These are phyloP conservation scores for Volutella citrinella DNA, from an alignment of 2,329 filamentous ascomycete species.

Conservation along the genomic window DNA sequence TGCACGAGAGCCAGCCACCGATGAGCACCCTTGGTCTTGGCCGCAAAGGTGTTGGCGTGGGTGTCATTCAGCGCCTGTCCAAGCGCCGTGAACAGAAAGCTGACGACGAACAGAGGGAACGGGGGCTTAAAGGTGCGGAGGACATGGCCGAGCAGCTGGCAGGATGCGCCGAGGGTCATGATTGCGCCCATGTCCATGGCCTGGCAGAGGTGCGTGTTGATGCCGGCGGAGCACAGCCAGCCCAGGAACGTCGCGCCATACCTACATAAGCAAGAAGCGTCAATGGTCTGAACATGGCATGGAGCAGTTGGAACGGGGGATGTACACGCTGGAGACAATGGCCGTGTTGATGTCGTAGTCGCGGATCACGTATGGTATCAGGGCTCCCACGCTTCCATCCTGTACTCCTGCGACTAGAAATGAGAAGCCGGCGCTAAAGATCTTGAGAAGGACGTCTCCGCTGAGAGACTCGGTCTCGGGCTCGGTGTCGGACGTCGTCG, in stretches of 20 bases:
- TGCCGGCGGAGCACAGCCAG: conserved; percentile 54
- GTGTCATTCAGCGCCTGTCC: conserved; percentile 62
- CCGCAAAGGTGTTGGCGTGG: conserved; percentile 58
- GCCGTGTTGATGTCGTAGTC: conserved; percentile 51
- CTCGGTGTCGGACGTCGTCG: too few species aligned
- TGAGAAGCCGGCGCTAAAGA: conserved; percentile 52
- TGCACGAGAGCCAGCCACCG: conserved; percentile 61
- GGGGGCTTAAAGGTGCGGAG: neutral
- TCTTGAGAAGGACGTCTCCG: conserved; percentile 36
- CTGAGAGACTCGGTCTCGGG: conserved; percentile 14
- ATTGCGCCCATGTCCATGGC: conserved; percentile 52
- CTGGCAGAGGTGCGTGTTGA: conserved; percentile 50
- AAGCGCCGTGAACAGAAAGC: conserved; percentile 48
- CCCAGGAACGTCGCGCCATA: conserved; percentile 54
- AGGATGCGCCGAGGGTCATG: conserved; percentile 48
- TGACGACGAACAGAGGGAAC: neutral
- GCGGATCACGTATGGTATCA: conserved; percentile 59
- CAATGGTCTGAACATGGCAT: too few species aligned
- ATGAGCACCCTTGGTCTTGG: conserved; percentile 47
- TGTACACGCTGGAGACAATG: conserved; percentile 45
- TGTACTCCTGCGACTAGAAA: conserved; percentile 64
- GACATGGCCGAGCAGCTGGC: conserved; percentile 39
- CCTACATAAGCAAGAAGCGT: too few species aligned
- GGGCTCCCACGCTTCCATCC: conserved; percentile 58
- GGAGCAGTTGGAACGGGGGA: too few species aligned